Conservation (phyloP, 1,284 basidiomycete genomes). For the Amylostereum areolatum region DNA sequence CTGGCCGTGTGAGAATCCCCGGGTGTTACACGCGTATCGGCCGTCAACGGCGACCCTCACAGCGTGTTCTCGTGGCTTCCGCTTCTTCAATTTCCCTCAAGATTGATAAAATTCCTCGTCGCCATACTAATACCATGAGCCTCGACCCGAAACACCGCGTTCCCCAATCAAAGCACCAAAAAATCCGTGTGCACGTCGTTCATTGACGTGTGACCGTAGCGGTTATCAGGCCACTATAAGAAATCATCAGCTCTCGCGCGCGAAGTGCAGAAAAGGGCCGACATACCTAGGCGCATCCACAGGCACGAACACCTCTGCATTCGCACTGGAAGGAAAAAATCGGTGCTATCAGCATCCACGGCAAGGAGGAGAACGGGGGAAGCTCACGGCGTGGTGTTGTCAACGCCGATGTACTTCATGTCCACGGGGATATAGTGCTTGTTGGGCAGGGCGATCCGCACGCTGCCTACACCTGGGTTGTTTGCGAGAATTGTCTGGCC, state of each 20-base stretch:
- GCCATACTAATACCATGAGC: no score
- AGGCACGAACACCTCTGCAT: constrained; percentile 79
- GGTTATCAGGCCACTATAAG: constrained; percentile 39
- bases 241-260: constrained; percentile 4
- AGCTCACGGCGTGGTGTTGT: constrained; percentile 45
- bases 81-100: no score
- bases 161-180: no score
- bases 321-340: constrained; percentile 6
- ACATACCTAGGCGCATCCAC: constrained; percentile 70
- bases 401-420: constrained; percentile 58
- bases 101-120: no score
- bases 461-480: constrained; percentile 55
- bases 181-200: neutral
- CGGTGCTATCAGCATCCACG: constrained; percentile 1
- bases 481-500: constrained; percentile 65
- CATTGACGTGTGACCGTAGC: constrained; percentile 37
- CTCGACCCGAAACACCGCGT: no score
- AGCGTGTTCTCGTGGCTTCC: no score
- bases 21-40: no score
- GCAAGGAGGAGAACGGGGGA: constrained; percentile 5
- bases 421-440: constrained; percentile 89
- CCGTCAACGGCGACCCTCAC: no score
- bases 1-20: no score
- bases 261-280: neutral
- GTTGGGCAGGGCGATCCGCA: constrained; percentile 84